Base-by-base conservation (phyloP, 176 grass and related monocot species). In the Oryza brachyantha region DNA sequence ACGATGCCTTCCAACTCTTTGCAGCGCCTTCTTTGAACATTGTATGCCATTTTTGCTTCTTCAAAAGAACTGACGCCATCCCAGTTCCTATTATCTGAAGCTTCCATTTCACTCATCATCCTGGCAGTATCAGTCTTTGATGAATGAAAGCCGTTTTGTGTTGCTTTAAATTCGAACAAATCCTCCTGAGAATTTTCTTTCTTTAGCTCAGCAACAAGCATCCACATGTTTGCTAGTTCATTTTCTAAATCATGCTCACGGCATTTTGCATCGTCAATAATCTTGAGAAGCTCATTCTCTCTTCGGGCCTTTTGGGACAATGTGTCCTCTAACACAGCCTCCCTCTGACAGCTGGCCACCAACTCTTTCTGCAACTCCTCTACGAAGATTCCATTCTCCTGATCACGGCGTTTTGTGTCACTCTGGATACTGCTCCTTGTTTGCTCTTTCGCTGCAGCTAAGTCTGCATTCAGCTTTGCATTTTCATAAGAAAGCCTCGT, bases 401-500 rank as follows among this genome's bases (percentile, higher is more conserved):
- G 55, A 62, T 93, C 81, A 64, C 34, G 66, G 17, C 28, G 66
- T 58, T 86, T 89, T 65, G 70, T 57, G 63, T 87, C 81, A 42
- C 8, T 60, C 42, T 83, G 67, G 12, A 71, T 71, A 64, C 71
- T 89, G 64, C 59, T 67, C 72, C 84, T 84, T 65, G 68, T 54
- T 68, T 77, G 67, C 67, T 92, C 89, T 85, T 92, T 92, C 37
- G 77, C 52, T 31, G 79, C 74, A 73, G 68, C 82, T 71, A 91
- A 87, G 28, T 91, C 81, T 50, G 79, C 46, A 29, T 48, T 90
- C 81, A 98, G 76, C 50, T 90, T 98, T 45, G 91, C 85, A 70
- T 98, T 98, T 85, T 92, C 89, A 75, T 94, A 98, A 61, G 95
- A 94, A 70, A 98, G 87, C 61, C 89, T 93, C n/a, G 95, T 98